Evolutionary conservation across 352 stramenopile genomes (phyloP).

Genomic region (Phytopythium litorale): DNA sequence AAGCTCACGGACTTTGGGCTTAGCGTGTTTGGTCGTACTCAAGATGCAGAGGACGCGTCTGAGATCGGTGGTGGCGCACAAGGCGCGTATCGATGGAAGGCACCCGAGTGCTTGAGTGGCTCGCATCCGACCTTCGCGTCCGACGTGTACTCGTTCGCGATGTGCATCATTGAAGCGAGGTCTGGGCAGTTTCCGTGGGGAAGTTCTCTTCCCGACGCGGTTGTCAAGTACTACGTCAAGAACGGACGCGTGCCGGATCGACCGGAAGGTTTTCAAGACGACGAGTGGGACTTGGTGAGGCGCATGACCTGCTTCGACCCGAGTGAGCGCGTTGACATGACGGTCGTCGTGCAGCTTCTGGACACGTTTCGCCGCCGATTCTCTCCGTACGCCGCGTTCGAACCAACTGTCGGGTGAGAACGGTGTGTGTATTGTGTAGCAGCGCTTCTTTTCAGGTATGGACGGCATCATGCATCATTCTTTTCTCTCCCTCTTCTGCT

Average conservation of each 20-base stretch:
- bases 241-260: not conserved
- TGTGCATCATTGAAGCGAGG: slow-evolving; percentile 7
- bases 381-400: not conserved
- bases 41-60: not conserved
- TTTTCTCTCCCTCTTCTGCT: not conserved
- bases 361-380: not conserved
- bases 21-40: slow-evolving; percentile 5
- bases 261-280: not conserved
- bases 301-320: slow-evolving; percentile 2
- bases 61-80: not conserved
- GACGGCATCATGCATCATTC: not conserved
- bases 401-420: not conserved
- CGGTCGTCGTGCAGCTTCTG: slow-evolving; percentile 2
- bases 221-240: slow-evolving; percentile 2
- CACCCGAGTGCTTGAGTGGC: slow-evolving; percentile 17
- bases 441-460: not conserved
- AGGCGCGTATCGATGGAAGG: slow-evolving; percentile 24
- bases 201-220: not conserved
- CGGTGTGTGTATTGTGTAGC: not conserved
- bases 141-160: slow-evolving; percentile 4
- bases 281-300: slow-evolving; percentile 4
- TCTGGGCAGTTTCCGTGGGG: not conserved
- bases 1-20: slow-evolving; percentile 33
- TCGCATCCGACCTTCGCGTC: not conserved
- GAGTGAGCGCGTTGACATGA: not conserved